These are phyloP conservation scores for Colletotrichum sp. DNA, from an alignment of 2,329 filamentous ascomycete genomes.

Conservation along the genomic window DNA sequence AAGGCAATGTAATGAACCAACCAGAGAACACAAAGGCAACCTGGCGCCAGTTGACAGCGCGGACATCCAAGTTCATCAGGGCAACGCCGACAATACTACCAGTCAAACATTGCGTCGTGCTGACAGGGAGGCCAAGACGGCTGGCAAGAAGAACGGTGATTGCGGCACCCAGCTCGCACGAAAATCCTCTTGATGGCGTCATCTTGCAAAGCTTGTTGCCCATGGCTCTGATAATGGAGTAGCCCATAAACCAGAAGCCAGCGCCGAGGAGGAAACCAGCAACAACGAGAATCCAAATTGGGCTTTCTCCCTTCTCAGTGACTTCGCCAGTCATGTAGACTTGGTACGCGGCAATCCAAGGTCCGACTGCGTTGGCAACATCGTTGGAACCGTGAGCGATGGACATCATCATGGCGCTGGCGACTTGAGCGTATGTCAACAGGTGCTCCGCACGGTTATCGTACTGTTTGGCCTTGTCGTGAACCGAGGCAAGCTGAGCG, in stretches of 20 bases:
- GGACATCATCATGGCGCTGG: slow-evolving; percentile 44
- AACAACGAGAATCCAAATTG: slow-evolving; percentile 42
- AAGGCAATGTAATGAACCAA: slow-evolving; percentile 29
- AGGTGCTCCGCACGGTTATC: slow-evolving; percentile 52
- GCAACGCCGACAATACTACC: slow-evolving; percentile 29
- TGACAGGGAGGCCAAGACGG: slow-evolving; percentile 28
- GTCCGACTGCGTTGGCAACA: slow-evolving; percentile 45
- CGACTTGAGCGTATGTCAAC: slow-evolving; percentile 49
- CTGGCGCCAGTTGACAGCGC: slow-evolving; percentile 30
- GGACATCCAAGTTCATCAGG: slow-evolving; percentile 26
- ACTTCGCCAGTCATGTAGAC: slow-evolving; percentile 37
- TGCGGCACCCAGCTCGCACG: slow-evolving; percentile 44
- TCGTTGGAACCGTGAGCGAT: slow-evolving; percentile 50
- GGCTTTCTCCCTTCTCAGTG: slow-evolving; percentile 33
- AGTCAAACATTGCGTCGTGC: slow-evolving; percentile 31
- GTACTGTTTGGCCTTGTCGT: slow-evolving; percentile 42
- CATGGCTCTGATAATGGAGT: not conserved
- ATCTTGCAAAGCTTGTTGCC: slow-evolving; percentile 37
- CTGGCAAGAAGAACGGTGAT: slow-evolving; percentile 32
- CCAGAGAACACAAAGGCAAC: slow-evolving; percentile 30
- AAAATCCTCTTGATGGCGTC: slow-evolving; percentile 35
- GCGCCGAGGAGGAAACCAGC: slow-evolving; percentile 40
- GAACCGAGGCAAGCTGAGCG: slow-evolving; percentile 29
- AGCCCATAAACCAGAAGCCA: slow-evolving; percentile 46
- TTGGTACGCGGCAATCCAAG: slow-evolving; percentile 42